phyloP scores from a whole-genome alignment of 2,329 filamentous ascomycete species.

The Alternaria gaisen region DNA sequence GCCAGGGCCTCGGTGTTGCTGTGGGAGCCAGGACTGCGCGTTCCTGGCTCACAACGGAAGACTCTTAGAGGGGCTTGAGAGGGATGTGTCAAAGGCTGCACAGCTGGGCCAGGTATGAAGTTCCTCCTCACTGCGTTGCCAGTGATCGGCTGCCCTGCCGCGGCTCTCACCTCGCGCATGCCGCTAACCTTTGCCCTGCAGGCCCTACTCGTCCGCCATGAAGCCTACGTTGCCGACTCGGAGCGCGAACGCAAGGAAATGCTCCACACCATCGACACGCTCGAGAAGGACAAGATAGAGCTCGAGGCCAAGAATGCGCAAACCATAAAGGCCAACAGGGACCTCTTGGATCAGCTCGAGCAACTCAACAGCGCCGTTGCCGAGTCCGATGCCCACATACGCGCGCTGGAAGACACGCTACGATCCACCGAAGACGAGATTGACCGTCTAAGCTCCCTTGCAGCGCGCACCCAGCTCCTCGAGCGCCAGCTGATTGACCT shows the following conservation, averaged over 20 bases:
- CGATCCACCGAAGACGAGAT: conserved; percentile 80
- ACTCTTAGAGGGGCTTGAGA: conserved; percentile 82
- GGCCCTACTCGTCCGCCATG: conserved; percentile 90
- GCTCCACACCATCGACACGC: conserved; percentile 73
- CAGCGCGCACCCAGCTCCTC: conserved; percentile 76
- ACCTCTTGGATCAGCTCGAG: conserved; percentile 84
- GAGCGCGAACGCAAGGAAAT: conserved; percentile 83
- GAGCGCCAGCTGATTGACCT: conserved; percentile 81
- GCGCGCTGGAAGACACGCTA: conserved; percentile 77
- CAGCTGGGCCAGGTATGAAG: conserved; percentile 83
- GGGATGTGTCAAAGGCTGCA: conserved; percentile 85
- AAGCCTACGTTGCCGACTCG: conserved; percentile 91
- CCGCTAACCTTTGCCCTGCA: conserved; percentile 77
- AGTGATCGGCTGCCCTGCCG: conserved; percentile 14
- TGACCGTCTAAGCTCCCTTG: conserved; percentile 76
- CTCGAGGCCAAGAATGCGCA: conserved; percentile 80
- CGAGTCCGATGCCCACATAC: conserved; percentile 82
- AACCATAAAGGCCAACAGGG: conserved; percentile 83
- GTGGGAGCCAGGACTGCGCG: conserved; percentile 79
- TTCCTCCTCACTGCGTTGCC: conserved; percentile 34
- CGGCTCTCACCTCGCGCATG: conserved; percentile 40
- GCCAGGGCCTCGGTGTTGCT: conserved; percentile 72
- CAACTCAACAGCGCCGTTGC: conserved; percentile 78
- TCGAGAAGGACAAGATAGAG: conserved; percentile 74
- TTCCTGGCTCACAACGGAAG: conserved; percentile 82